Evolutionary conservation across 352 stramenopile genomes (phyloP).

Genomic region (Phytophthora crassamura): DNA sequence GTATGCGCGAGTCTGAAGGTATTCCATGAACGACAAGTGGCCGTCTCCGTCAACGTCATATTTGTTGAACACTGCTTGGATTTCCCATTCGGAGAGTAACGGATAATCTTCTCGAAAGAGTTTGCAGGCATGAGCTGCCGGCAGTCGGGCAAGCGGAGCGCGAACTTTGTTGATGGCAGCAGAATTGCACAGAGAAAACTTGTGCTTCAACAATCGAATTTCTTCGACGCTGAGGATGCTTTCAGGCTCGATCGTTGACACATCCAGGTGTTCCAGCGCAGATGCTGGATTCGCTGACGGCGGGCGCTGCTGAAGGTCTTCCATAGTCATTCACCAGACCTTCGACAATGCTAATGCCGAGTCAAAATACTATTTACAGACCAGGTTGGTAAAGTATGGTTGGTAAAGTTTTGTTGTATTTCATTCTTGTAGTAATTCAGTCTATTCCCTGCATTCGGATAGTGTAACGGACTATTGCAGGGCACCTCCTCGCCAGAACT

Average conservation of each 20-base stretch:
- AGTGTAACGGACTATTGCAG: not conserved
- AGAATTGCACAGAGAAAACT: slow-evolving; percentile 58
- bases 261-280: slow-evolving; percentile 27
- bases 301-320: slow-evolving; percentile 12
- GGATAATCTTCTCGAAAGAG: slow-evolving; percentile 74
- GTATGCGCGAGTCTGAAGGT: slow-evolving; percentile 63
- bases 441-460: too few relatives aligned
- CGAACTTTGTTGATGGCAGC: slow-evolving; percentile 29
- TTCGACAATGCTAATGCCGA: too few relatives aligned
- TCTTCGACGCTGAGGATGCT: slow-evolving; percentile 58
- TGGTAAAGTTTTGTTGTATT: too few relatives aligned
- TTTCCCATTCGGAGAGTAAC: slow-evolving; percentile 65
- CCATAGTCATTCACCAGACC: slow-evolving; percentile 14
- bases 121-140: slow-evolving; percentile 52
- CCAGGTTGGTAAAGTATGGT: too few relatives aligned
- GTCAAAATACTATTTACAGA: too few relatives aligned
- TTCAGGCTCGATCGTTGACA: slow-evolving; percentile 43
- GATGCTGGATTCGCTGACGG: slow-evolving; percentile 17
- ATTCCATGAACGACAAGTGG: slow-evolving; percentile 61
- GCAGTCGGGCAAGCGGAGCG: slow-evolving; percentile 40
- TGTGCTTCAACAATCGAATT: slow-evolving; percentile 52
- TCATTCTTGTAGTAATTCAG: too few relatives aligned
- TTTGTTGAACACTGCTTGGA: slow-evolving; percentile 61
- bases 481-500: slow-evolving; percentile 43
- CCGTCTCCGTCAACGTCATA: slow-evolving; percentile 70